These are phyloP conservation scores for Colletotrichum lupini DNA, from an alignment of 2,329 filamentous ascomycete species.

Conservation along the genomic window DNA sequence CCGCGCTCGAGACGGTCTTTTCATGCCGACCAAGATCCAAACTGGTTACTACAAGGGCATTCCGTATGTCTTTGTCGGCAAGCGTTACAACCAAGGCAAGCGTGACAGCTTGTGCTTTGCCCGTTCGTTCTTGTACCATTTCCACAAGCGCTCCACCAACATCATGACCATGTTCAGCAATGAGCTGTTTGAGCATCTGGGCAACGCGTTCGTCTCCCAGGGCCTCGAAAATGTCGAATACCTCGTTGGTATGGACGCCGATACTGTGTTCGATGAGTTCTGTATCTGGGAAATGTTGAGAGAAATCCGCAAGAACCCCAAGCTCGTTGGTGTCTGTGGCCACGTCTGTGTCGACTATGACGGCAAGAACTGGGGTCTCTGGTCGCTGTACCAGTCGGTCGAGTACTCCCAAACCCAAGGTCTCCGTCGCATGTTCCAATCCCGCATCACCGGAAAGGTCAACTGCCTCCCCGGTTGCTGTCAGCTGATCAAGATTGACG, in stretches of 20 bases:
- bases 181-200: slow-evolving; percentile 54
- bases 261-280: slow-evolving; percentile 56
- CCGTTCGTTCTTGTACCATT: slow-evolving; percentile 60
- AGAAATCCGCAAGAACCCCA: slow-evolving; percentile 54
- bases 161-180: slow-evolving; percentile 58
- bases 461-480: slow-evolving; percentile 61
- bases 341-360: slow-evolving; percentile 60
- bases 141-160: slow-evolving; percentile 53
- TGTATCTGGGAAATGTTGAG: slow-evolving; percentile 57
- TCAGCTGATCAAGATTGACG: slow-evolving; percentile 60
- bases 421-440: slow-evolving; percentile 60
- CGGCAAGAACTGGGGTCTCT: slow-evolving; percentile 52
- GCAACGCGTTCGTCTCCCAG: slow-evolving; percentile 49
- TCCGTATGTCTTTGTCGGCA: slow-evolving; percentile 59
- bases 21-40: slow-evolving; percentile 57
- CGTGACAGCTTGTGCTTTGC: slow-evolving; percentile 61
- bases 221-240: slow-evolving; percentile 54
- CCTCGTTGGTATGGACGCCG: slow-evolving; percentile 59
- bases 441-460: slow-evolving; percentile 59
- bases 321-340: slow-evolving; percentile 59
- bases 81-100: slow-evolving; percentile 61
- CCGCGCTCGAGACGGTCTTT: slow-evolving; percentile 56
- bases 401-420: slow-evolving; percentile 61
- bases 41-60: slow-evolving; percentile 57
- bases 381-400: slow-evolving; percentile 59